Base-by-base conservation (phyloP, 257 asterid genomes). In the Datura wrightii region DNA sequence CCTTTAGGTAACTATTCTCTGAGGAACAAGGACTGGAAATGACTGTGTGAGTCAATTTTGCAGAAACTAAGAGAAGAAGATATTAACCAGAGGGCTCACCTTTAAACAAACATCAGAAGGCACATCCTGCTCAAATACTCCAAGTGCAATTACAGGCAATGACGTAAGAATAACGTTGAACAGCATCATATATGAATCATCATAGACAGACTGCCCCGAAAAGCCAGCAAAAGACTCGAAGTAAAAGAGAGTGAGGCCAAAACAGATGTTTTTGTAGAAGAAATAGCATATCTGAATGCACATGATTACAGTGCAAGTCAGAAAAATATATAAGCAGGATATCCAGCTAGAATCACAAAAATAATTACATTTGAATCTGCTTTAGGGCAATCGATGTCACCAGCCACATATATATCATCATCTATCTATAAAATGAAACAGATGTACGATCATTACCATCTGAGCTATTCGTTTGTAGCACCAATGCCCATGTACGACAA, bases 401-500 rank as follows among this genome's bases (percentile, higher is more conserved):
- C 44, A 4, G 48, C 62, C 15, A 50, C 60, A 52, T 76, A 53
- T 52, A 76, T 52, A 52, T 67, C 37, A 55, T 37, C 50, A 67
- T 36, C 19, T 15, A 37, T 0, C 58, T 70, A 80, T 69, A 69
- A 19, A 74, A 60, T n/a, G 58, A 88, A 71, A 70, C 81, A 24
- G 46, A 79, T 53, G 19, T 67, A 18, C 19, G 9, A 50, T 66
- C 82, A 86, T 91, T 92, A 97, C 99, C 99, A 97, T 97, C 90
- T 97, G 99, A 86, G 98, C 97, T 42, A 95, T 95, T 91, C 99
- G 93, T 88, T 95, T 94, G 94, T 97, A 97, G 89, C 99, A 97
- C 99, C 99, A 97, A 88, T 97, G 99, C 18, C 99, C 99, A 84
- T 97, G 99, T 34, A 97, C 92, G 9, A 97, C 98, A 84, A 97